These are phyloP conservation scores for Amaranthus tricolor DNA, from an alignment of 179 eudicot species.

Conservation along the genomic window DNA sequence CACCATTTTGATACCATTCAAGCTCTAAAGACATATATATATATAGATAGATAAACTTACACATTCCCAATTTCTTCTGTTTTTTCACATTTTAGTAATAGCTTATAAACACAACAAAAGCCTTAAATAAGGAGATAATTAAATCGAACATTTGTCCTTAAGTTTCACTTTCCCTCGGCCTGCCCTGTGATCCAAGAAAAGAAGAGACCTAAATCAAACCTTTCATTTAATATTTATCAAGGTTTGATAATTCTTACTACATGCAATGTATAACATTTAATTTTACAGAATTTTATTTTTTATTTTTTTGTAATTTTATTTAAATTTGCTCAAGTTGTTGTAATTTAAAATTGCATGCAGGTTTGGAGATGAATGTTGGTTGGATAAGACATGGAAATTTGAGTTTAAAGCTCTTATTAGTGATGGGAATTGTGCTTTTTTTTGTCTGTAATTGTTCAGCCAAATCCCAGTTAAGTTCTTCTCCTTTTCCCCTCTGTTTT, in stretches of 20 bases:
- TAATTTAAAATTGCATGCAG: neutral
- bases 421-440: constrained; percentile 17
- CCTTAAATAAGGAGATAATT: neutral
- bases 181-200: no score
- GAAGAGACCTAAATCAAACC: no score
- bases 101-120: neutral
- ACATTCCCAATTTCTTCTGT: neutral
- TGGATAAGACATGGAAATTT: neutral
- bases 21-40: neutral
- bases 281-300: neutral
- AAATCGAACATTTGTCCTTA: no score
- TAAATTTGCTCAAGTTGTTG: neutral
- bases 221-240: neutral
- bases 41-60: neutral
- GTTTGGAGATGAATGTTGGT: constrained; percentile 7
- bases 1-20: neutral
- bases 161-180: no score
- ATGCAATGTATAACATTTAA: neutral
- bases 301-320: neutral
- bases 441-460: constrained; percentile 9
- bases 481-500: neutral
- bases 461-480: constrained; percentile 22
- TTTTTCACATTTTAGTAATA: neutral
- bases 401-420: neutral
- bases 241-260: neutral